phyloP scores from a whole-genome alignment of 1,139 yeast species.

The Taphrina betulina region DNA sequence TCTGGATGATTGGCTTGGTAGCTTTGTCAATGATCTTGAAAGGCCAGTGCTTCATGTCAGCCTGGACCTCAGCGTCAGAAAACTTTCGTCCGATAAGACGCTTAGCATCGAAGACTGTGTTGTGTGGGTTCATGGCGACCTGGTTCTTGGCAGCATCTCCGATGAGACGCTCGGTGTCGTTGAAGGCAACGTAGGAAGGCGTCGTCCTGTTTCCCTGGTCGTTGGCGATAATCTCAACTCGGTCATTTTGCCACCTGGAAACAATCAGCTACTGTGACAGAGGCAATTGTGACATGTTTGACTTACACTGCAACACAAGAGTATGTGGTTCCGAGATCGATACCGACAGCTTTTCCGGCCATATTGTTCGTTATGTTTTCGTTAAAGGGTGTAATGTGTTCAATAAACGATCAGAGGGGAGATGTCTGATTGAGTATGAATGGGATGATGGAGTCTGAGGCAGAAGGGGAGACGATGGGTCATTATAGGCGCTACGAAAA shows the following conservation, averaged over 20 bases:
- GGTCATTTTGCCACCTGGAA: constrained; percentile 52
- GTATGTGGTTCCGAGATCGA: constrained; percentile 86
- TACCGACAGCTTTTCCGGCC: constrained; percentile 43
- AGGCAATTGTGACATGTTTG: constrained; percentile 42
- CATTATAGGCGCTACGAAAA: too few species aligned
- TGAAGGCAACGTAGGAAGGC: constrained; percentile 96
- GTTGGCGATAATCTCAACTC: constrained; percentile 93
- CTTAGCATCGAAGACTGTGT: constrained; percentile 96
- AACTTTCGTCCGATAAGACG: constrained; percentile 96
- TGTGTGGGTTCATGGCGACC: constrained; percentile 95
- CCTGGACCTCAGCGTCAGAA: constrained; percentile 86
- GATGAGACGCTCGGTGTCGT: constrained; percentile 90
- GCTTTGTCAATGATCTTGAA: constrained; percentile 83
- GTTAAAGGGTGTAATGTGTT: constrained; percentile 10
- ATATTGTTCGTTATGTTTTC: background rate
- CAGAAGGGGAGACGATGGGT: too few species aligned
- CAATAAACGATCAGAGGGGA: too few species aligned
- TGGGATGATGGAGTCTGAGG: too few species aligned
- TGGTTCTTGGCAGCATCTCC: constrained; percentile 99
- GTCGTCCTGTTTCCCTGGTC: constrained; percentile 99
- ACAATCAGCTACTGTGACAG: background rate
- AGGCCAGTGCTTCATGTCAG: constrained; percentile 96
- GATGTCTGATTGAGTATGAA: too few species aligned
- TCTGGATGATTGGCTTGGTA: constrained; percentile 90
- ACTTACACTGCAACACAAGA: constrained; percentile 82